phyloP scores from a whole-genome alignment of 495 filamentous ascomycete genomes.

The Aspergillus ostianus region DNA sequence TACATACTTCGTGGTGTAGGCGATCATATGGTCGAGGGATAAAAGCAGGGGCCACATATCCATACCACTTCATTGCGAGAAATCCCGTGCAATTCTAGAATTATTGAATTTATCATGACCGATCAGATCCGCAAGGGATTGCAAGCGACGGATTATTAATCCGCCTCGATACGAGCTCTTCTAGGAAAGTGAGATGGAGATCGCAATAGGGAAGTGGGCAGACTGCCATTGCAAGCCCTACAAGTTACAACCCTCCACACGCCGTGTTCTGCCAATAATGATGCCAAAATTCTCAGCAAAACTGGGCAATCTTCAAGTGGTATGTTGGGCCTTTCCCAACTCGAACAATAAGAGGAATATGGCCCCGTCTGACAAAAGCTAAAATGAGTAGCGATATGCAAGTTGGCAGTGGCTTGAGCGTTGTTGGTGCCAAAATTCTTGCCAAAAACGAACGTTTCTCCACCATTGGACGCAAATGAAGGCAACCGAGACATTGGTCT shows the following conservation, averaged over 20 bases:
- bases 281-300: background rate
- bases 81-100: background rate
- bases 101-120: background rate
- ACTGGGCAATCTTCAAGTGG: background rate
- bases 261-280: background rate
- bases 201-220: background rate
- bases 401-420: background rate
- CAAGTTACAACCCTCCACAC: background rate
- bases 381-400: background rate
- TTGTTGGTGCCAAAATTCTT: background rate
- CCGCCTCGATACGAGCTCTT: background rate
- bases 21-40: too few species aligned
- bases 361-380: background rate
- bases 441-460: background rate
- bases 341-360: background rate
- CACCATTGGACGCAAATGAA: background rate
- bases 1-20: background rate
- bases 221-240: background rate
- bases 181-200: background rate
- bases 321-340: background rate
- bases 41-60: background rate
- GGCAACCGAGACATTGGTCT: background rate
- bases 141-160: background rate
- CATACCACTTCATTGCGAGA: background rate
- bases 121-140: background rate